Percentiles rank a stretch among this genome's conserved stretches.
These are phyloP conservation scores for Periconia digitata DNA, from an alignment of 2,329 filamentous ascomycete genomes.

Conservation along the genomic window DNA sequence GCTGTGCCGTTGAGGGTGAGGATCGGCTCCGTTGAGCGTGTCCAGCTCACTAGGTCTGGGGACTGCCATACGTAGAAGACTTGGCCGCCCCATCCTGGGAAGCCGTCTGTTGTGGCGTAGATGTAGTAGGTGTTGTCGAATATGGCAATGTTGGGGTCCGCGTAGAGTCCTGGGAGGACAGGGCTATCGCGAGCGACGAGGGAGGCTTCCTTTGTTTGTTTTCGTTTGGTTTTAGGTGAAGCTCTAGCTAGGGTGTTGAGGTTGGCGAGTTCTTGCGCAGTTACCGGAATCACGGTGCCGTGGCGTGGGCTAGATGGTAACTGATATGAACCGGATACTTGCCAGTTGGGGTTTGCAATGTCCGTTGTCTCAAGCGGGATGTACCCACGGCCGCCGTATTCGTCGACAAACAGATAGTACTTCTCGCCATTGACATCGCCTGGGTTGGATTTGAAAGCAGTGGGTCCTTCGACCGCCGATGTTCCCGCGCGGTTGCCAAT, in stretches of 20 bases:
- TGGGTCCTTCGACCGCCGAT: constrained; percentile 54
- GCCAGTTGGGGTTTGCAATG: constrained; percentile 54
- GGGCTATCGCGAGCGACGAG: constrained; percentile 15
- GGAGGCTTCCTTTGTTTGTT: not conserved
- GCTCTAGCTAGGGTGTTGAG: constrained; percentile 23
- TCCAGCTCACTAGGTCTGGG: constrained; percentile 27
- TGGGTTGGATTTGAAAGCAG: constrained; percentile 54
- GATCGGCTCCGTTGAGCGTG: constrained; percentile 22
- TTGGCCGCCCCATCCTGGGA: constrained; percentile 27
- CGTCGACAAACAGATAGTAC: constrained; percentile 59
- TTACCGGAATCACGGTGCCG: constrained; percentile 57
- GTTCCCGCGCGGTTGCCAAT: constrained; percentile 56
- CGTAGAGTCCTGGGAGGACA: constrained; percentile 26
- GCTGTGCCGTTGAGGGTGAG: constrained; percentile 29
- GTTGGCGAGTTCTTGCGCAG: constrained; percentile 47
- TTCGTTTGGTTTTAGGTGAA: constrained; percentile 1
- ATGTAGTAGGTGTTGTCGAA: constrained; percentile 29
- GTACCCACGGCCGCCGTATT: constrained; percentile 55
- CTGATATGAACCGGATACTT: constrained; percentile 48
- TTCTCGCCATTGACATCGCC: constrained; percentile 55
- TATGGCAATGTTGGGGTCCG: constrained; percentile 31
- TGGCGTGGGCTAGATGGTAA: constrained; percentile 56
- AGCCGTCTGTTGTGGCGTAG: constrained; percentile 31
- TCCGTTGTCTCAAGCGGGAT: constrained; percentile 56
- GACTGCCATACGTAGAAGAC: constrained; percentile 32